Percentiles rank a stretch among this genome's conserved stretches.
Conservation (phyloP, 345 rosid species). For the Triadica sebifera region DNA sequence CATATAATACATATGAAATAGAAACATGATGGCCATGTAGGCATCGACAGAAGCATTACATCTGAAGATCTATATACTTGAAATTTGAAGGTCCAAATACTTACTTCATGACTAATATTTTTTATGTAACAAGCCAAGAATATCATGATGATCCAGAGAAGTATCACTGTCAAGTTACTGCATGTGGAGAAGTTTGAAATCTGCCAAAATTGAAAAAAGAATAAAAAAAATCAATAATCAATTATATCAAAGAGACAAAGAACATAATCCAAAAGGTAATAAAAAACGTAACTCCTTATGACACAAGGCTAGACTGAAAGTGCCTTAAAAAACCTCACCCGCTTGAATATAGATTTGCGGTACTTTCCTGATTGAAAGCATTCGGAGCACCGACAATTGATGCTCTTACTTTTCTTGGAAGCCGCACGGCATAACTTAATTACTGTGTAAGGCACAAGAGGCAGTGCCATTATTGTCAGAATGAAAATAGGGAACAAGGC, state of each 20-base stretch:
- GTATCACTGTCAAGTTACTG: constrained; percentile 79
- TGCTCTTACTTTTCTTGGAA: constrained; percentile 63
- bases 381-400: constrained; percentile 80
- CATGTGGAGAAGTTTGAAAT: constrained; percentile 90
- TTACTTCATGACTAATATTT: constrained; percentile 82
- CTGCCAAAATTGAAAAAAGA: constrained; percentile 36
- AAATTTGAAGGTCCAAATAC: constrained; percentile 10
- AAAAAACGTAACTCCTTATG: background rate
- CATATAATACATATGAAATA: background rate
- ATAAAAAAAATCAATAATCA: constrained; percentile 6
- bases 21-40: background rate
- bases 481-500: constrained; percentile 91
- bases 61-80: background rate
- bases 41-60: background rate
- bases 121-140: constrained; percentile 84
- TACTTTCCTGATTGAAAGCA: constrained; percentile 84
- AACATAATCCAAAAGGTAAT: background rate
- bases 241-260: constrained; percentile 1
- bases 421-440: constrained; percentile 68
- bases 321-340: constrained; percentile 39
- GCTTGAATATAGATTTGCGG: constrained; percentile 70
- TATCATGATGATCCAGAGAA: constrained; percentile 86
- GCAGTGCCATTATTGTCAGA: constrained; percentile 91
- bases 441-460: constrained; percentile 83
- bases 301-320: background rate